Evolutionary conservation across 179 eudicot genomes (phyloP), one percentile per base, ranked within the genome.

Genomic region (Silene vulgaris): DNA sequence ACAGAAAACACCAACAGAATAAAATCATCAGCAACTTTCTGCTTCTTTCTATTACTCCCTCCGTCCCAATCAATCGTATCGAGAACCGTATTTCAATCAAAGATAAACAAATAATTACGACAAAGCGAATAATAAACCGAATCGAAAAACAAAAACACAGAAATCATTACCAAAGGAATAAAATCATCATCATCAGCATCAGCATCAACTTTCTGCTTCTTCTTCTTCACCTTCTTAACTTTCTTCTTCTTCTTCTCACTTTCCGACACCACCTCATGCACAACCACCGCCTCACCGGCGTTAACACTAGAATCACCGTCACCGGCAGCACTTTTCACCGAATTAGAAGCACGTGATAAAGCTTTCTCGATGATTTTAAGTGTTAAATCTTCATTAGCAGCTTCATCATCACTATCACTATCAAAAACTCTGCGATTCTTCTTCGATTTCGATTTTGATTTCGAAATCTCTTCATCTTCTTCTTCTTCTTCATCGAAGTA

Each of bases 381-480:
- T 80, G 96, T 94, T 80, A 91, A 81, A 80, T 93, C 98, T 70
- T 91, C 97, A 69, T 91, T 89, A 13, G 91, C 97, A 64, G 85
- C 97, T 8, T 80, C 95, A 60, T 93, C 97, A 35, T 90, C 96
- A 69, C 79, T 78, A 8, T 78, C 82, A 23, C 69, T 69, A 26
- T 64, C 62, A 52, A 52, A 13, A 19, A 45, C 71, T 54, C 67
- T 73, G 0, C 11, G 56, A 32, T 69, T 73, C 4, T 0, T 16
- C 12, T 4, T 6, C 21, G 12, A 23, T 4, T 43, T 30, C 16
- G 59, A 52, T 14, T 52, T 52, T 4, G 17, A 52, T 52, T 52
- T 52, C 59, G 59, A 52, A 13, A 2, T 14, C 19, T 52, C 59
- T 52, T 52, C 59, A 12, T 50, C 57, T 4, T 40, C 48, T 40